phyloP scores from a whole-genome alignment of 2,329 filamentous ascomycete species.

The Blastomyces parvus region DNA sequence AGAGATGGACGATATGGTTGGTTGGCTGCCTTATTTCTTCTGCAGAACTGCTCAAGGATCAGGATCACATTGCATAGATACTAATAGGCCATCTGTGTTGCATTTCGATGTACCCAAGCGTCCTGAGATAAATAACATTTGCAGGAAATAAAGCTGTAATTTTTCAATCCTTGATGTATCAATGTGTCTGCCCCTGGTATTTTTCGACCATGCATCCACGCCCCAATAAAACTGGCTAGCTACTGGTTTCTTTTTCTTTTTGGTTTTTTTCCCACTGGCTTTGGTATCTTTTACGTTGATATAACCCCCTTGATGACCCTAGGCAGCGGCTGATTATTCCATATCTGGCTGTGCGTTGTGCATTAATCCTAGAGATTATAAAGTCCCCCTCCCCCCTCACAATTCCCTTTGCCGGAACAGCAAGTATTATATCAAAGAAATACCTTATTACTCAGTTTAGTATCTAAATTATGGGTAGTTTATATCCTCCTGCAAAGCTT shows the following conservation, averaged over 20 bases:
- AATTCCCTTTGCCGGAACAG: no score
- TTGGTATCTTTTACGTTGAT: background rate
- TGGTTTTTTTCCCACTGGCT: no score
- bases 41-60: background rate
- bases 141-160: background rate
- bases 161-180: background rate
- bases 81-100: background rate
- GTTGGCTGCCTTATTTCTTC: background rate
- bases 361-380: background rate
- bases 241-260: no score
- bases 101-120: background rate
- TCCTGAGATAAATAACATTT: background rate
- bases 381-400: no score
- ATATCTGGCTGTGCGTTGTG: background rate
- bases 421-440: no score
- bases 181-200: no score
- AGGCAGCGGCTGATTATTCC: background rate
- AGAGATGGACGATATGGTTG: background rate
- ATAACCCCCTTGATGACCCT: background rate
- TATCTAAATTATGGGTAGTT: no score
- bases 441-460: no score
- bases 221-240: no score
- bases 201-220: no score
- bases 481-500: no score
- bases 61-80: background rate